Evolutionary conservation across 1,284 basidiomycete species (phyloP), one percentile per base, ranked within the genome.

Genomic region (Leucoagaricus sp.): DNA sequence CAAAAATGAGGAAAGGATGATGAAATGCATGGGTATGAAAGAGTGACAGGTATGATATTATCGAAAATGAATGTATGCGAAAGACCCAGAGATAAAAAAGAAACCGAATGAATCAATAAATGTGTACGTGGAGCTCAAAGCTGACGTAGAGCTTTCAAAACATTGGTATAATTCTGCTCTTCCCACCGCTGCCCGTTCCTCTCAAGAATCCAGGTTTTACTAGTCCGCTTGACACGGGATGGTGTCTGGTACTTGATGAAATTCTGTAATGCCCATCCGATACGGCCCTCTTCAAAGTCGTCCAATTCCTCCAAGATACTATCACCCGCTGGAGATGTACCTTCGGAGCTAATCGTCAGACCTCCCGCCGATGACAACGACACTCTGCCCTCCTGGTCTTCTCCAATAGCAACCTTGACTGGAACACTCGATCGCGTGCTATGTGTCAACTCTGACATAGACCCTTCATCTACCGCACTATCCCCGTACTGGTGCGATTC

Each of bases 61-160:
- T n/a, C 17, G 29, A 19, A 9, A 42, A 17, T 17, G 23, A 40
- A 17, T 3, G 21, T 4, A 33, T 3, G 26, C 31, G 6, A 25
- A 15, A 2, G 23, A 23, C 10, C 9, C 10, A 46, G 12, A 28
- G 8, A n/a, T 40, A 48, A 48, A 33, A 5, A 31, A 17, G 19
- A 29, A 31, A 29, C 23, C 50, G 23, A 28, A 31, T 12, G 29
- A 34, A 33, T 17, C 6, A 34, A 45, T 15, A 19, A 25, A n/a
- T 38, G 36, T 34, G 25, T 17, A 26, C n/a, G n/a, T n/a, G n/a
- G 17, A 26, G 25, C 28, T 48, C 36, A 60, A 12, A 60, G 42
- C 66, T 80, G 50, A 69, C 75, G 26, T 75, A 80, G 28, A 42
- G 58, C 49, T 8, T 48, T 42, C 26, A 51, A 21, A 7, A 58